Evolutionary conservation across 2,329 filamentous ascomycete genomes (phyloP), one percentile per base, ranked within the genome.

Genomic region (Myotisia sp.): DNA sequence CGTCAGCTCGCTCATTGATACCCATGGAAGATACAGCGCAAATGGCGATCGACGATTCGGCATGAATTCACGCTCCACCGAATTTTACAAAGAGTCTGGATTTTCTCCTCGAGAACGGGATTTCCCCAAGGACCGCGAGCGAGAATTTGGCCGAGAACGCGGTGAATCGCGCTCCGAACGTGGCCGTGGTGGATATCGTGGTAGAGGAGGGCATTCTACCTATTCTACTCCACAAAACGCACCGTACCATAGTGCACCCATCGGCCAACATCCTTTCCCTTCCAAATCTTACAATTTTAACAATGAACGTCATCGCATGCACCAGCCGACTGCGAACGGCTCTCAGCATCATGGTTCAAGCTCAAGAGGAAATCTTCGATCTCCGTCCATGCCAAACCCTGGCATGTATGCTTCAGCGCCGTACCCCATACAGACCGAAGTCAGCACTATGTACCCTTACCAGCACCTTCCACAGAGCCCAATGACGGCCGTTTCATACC

Each of bases 401-500:
- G 55, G 56, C 19, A 58, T 65, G 42, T 77, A 70, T 49, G 56
- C 56, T 37, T 61, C 59, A 29, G 53, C 44, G 17, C 41, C 42
- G 10, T 61, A 60, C 43, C 48, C 52, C 26, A 51, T 52, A 40
- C 55, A 55, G 13, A 46, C 48, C 5, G 70, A 67, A 42, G 57
- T 67, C 33, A 60, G 62, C 37, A 60, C 62, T 22, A 64, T 73
- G 56, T 75, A 73, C 44, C 69, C 70, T 34, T 76, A 74, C 46
- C 56, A 61, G 19, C 54, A 61, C 37, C 60, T 70, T 46, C 67
- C 67, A 41, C 58, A 69, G 22, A 58, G 53, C 12, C 59, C 62
- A 4, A 70, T 76, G 64, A 69, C 63, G 41, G 67, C 73, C 18
- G 54, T 71, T 34, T 66, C 72, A 5, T 78, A 68, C 48, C 63